Evolutionary conservation across 805 yeast genomes (phyloP), one percentile per base, ranked within the genome.

Genomic region (Cyberlindnera mycetangii): DNA sequence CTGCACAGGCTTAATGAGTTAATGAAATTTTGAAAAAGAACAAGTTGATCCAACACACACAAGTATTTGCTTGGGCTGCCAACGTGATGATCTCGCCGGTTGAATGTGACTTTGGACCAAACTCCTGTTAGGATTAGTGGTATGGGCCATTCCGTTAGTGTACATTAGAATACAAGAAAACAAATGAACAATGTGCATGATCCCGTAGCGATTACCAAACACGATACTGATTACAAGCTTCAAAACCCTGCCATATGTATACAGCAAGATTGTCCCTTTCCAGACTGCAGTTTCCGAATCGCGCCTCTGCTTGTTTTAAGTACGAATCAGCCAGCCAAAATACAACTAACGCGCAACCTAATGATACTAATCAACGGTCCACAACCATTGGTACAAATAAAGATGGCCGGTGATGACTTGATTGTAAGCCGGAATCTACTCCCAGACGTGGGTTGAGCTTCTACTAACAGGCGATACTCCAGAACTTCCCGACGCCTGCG

Each of bases 1-100:
- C 41, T 38, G 28, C 34, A 18, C 41, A 38, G 24, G 27, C 24
- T 38, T 38, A 28, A 38, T 38, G 41, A 38, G 27, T 38, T 38
- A 25, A 38, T 20, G 41, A 38, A 17, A n/a, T 85, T n/a, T n/a
- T n/a, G n/a, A 88, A 67, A 70, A 92, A 75, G 85, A 86, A 79
- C 93, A 86, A 73, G 95, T 86, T 67, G 32, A 30, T 14, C 22
- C 18, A 32, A 30, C n/a, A 30, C 9, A 30, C 5, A n/a, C 7
- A 28, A 7, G 15, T 28, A 28, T 28, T 24, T 12, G 8, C 32
- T 18, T 30, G 16, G 19, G 28, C 12, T 25, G 28, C 12, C 28
- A 25, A 25, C 28, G 7, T 25, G 28, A 25, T 25, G 7, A 25
- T 25, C 12, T n/a, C 28, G 12, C 28, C 28, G 12, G 28, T 25